A percentile compares a stretch with the other conserved stretches of the same genome.
Evolutionary conservation across 2,329 filamentous ascomycete genomes (phyloP).

Genomic region (Colletotrichum somersetense): DNA sequence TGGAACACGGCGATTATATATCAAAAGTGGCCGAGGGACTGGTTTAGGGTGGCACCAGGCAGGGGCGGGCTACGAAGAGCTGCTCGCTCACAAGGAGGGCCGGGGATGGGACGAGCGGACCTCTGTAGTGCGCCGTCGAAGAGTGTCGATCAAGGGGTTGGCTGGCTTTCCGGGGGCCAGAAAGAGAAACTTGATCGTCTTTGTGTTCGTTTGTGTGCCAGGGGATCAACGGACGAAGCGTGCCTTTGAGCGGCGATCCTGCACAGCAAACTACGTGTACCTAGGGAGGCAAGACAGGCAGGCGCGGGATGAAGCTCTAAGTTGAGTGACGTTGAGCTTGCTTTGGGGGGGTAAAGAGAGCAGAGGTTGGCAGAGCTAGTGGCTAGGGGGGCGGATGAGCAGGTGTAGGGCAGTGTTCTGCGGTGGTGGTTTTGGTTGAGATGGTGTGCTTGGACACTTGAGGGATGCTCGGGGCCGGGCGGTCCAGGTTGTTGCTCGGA

Average conservation of each 20-base stretch:
- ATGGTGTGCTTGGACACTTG: constrained; percentile 26
- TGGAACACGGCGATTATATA: constrained; percentile 39
- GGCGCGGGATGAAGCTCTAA: constrained; percentile 37
- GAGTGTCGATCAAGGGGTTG: constrained; percentile 42
- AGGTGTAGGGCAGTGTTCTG: constrained; percentile 12
- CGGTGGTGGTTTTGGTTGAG: constrained; percentile 31
- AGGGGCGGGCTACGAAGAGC: constrained; percentile 34
- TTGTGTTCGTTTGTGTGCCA: constrained; percentile 36
- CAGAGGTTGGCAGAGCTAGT: too few relatives aligned
- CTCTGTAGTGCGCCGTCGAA: constrained; percentile 28
- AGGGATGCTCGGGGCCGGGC: constrained; percentile 2
- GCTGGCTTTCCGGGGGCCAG: constrained; percentile 34
- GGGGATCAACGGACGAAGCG: constrained; percentile 33
- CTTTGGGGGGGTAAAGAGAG: background rate
- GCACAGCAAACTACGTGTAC: constrained; percentile 12
- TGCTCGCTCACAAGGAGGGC: constrained; percentile 32
- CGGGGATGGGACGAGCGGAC: constrained; percentile 40
- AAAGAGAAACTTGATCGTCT: constrained; percentile 30
- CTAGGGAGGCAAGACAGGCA: constrained; percentile 5
- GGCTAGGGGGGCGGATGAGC: background rate
- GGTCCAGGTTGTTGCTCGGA: constrained; percentile 16
- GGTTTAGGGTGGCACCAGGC: constrained; percentile 39
- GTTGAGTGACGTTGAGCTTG: constrained; percentile 38
- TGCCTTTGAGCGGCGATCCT: constrained; percentile 31
- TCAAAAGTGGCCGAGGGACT: constrained; percentile 38